Evolutionary conservation across 768 basidiomycete species (phyloP), one percentile per base, ranked within the genome.

Genomic region (Russula virescens): DNA sequence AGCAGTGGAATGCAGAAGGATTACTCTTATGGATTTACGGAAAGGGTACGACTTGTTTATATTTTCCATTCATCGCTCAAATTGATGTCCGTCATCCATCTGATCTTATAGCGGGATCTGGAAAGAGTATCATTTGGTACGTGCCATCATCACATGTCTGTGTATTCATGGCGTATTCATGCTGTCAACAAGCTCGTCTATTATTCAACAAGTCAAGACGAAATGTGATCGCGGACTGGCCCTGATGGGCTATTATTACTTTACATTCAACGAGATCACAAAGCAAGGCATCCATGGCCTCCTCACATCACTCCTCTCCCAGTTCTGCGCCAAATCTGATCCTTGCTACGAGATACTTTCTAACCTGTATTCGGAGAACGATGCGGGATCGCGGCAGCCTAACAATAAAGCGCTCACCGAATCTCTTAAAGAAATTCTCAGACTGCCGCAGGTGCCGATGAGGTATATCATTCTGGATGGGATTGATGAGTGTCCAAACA

Each of bases 401-500:
- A 3, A 11, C 6, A 31, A 43, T 2, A 2, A 14, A 0, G 18
- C 28, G 8, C 48, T 62, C 4, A 21, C 5, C 1, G 2, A 59
- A 46, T 50, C 47, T 16, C 2, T 58, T 13, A 53, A 21, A n/a
- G 26, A 43, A 1, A 62, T 62, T 14, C n/a, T 55, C 7, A 19
- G 3, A 11, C 35, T 56, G 14, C 35, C 59, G 1, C 21, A 11
- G 9, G 45, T 42, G n/a, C 34, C 21, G 1, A 4, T 4, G 7
- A 50, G 9, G 1, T 62, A 49, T 28, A 40, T 62, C 3, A 51
- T 57, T 1, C 3, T 62, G 14, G 61, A 62, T 25, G 61, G 26
- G 6, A 26, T 62, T 5, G 61, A 62, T 5, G 61, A 62, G 31
- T 57, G 55, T n/a, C 61, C 55, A 2, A 57, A 23, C 7, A 52